A percentile compares a stretch with the other conserved stretches of the same genome.
Evolutionary conservation across 306 rosid genomes (phyloP).

Genomic region (Castanea mollissima): DNA sequence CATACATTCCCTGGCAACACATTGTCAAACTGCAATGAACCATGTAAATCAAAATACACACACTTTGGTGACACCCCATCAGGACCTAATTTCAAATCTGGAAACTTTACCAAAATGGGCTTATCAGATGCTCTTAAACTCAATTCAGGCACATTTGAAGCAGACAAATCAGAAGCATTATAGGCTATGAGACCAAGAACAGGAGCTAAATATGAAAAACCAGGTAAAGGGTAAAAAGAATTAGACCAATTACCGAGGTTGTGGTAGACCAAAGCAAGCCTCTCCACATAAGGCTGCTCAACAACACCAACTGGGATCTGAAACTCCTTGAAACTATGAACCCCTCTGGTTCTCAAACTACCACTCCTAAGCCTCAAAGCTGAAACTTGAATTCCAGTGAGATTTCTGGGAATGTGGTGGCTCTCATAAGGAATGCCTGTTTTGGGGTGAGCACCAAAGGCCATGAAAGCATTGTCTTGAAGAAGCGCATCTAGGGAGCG

Average conservation of each 20-base stretch:
- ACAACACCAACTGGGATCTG: slow-evolving; percentile 51
- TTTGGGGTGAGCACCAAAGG: slow-evolving; percentile 20
- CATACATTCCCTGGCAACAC: slow-evolving; percentile 38
- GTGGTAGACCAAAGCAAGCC: slow-evolving; percentile 51
- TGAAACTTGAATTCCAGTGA: slow-evolving; percentile 38
- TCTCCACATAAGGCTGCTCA: slow-evolving; percentile 45
- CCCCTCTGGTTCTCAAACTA: slow-evolving; percentile 40
- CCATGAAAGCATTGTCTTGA: slow-evolving; percentile 46
- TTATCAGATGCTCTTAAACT: slow-evolving; percentile 29
- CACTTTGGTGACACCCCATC: slow-evolving; percentile 34
- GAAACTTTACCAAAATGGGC: slow-evolving; percentile 41
- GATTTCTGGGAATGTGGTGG: slow-evolving; percentile 22
- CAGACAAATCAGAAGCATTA: slow-evolving; percentile 36
- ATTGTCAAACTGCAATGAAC: slow-evolving; percentile 39
- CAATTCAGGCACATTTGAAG: slow-evolving; percentile 39
- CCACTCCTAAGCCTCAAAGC: slow-evolving; percentile 49
- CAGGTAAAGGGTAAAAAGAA: slow-evolving; percentile 44
- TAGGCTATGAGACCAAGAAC: slow-evolving; percentile 54
- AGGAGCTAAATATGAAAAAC: slow-evolving; percentile 49
- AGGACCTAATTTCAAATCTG: slow-evolving; percentile 8
- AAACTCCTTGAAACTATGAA: slow-evolving; percentile 42
- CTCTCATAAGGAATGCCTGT: slow-evolving; percentile 39
- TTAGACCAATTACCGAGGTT: slow-evolving; percentile 56
- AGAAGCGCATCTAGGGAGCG: slow-evolving; percentile 41
- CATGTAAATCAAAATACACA: slow-evolving; percentile 47